A percentile compares a stretch with the other conserved stretches of the same genome.
phyloP scores from a whole-genome alignment of 2,329 filamentous ascomycete species.

The Lecanoromycetidae sp. region DNA sequence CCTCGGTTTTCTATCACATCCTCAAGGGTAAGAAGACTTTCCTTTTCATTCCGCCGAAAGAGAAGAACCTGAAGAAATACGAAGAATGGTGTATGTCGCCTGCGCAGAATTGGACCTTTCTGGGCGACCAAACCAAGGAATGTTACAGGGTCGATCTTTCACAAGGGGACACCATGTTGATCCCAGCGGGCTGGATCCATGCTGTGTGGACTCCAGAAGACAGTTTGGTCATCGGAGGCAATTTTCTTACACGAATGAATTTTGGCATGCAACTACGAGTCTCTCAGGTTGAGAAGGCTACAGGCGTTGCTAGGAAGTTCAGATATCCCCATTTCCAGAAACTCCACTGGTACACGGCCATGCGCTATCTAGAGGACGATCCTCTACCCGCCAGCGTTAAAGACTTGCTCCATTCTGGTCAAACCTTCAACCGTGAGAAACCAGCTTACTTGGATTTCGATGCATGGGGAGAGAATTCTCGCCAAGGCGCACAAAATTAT shows the following conservation, averaged over 20 bases:
- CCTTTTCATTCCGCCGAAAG: constrained; percentile 58
- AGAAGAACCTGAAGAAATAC: constrained; percentile 57
- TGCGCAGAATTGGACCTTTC: constrained; percentile 53
- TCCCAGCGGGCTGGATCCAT: constrained; percentile 61
- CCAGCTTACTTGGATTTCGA: constrained; percentile 49
- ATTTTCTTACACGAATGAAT: constrained; percentile 54
- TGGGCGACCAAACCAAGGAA: constrained; percentile 52
- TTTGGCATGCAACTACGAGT: constrained; percentile 56
- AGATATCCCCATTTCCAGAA: constrained; percentile 58
- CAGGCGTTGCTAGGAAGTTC: constrained; percentile 53
- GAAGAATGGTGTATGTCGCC: constrained; percentile 59
- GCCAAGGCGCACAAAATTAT: constrained; percentile 41
- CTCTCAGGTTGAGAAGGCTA: constrained; percentile 54
- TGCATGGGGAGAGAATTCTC: constrained; percentile 38
- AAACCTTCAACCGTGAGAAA: constrained; percentile 41
- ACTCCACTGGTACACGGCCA: constrained; percentile 55
- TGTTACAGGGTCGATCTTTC: constrained; percentile 55
- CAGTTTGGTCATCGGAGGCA: constrained; percentile 58
- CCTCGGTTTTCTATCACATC: constrained; percentile 60
- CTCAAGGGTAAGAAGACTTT: constrained; percentile 58
- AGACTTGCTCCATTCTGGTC: constrained; percentile 43
- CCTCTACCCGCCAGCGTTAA: constrained; percentile 47
- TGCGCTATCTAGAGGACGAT: constrained; percentile 52
- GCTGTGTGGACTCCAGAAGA: constrained; percentile 60
- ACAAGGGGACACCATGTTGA: constrained; percentile 58